Evolutionary conservation across 345 rosid species (phyloP), one percentile per base, ranked within the genome.

Genomic region (Citrus maxima): DNA sequence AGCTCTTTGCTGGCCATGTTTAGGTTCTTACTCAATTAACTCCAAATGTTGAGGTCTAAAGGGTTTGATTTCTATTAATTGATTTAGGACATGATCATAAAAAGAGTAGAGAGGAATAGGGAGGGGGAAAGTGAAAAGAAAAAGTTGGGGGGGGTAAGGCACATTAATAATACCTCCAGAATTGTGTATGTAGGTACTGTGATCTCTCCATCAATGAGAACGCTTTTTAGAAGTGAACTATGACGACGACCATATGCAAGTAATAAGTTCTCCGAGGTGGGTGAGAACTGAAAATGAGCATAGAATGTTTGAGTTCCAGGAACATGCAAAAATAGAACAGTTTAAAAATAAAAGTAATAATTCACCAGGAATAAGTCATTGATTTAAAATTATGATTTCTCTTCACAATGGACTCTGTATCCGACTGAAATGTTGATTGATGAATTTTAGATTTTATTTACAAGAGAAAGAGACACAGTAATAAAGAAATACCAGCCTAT

Each of bases 221-320:
- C 85, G 77, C 98, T 89, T 85, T 90, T 93, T 58, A 93, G 90
- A 69, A 95, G 97, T 30, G 99, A 93, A 75, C 90, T 90, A 76
- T 95, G 99, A 67, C 99, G 98, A 32, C 98, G 93, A 25, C 99
- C 99, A 85, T 95, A 95, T 42, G 99, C 99, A 82, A 95, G 91
- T 81, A 95, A 85, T 79, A 95, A 82, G 74, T 95, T 96, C 89
- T 95, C 99, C 5, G 99, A 93, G 58, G 94, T 93, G 4, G 99
- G 99, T 66, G 99, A 93, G 86, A 95, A 95, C 98, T 95, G 90
- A 92, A 90, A 46, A 46, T 27, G 32, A 21, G 69, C n/a, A 79
- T 51, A 19, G 71, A 12, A 74, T 67, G 30, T 28, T 67, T 66
- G 49, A 75, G 67, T 9, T 76, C 42, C 16, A 18, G 27, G 40